Percentiles rank a stretch among this genome's conserved stretches.
phyloP scores from a whole-genome alignment of 2,329 filamentous ascomycete species.

The Teratosphaeria destructans region DNA sequence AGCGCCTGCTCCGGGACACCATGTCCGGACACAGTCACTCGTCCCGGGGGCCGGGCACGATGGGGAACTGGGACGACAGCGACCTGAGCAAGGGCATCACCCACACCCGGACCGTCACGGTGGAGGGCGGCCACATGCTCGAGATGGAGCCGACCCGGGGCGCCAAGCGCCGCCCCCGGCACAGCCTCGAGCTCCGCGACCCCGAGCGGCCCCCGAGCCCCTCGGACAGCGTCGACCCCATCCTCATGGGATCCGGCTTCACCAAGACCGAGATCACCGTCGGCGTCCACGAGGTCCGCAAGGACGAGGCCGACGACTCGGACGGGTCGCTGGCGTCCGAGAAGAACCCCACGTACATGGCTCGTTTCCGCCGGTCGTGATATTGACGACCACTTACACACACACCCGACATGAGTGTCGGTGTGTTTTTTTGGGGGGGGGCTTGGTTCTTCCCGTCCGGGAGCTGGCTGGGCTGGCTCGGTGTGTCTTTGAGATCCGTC shows the following conservation, averaged over 20 bases:
- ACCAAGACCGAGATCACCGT: constrained; percentile 7
- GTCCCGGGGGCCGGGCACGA: constrained; percentile 1
- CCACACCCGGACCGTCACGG: constrained; percentile 18
- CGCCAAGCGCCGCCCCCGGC: not conserved
- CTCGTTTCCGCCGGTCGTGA: not conserved
- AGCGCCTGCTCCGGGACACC: constrained; percentile 40
- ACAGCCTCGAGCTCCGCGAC: not conserved
- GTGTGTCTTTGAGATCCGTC: too few species aligned
- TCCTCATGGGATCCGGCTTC: constrained; percentile 4
- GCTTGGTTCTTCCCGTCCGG: too few species aligned
- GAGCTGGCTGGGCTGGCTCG: too few species aligned
- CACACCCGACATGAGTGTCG: not conserved
- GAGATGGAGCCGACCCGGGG: constrained; percentile 1
- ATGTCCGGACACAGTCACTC: constrained; percentile 8
- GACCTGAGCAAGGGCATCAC: constrained; percentile 17
- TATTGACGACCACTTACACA: not conserved
- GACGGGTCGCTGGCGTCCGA: not conserved
- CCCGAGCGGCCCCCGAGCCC: constrained; percentile 2
- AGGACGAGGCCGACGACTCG: not conserved
- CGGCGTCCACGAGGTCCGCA: constrained; percentile 2
- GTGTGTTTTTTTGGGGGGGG: too few species aligned
- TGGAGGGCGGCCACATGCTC: constrained; percentile 10
- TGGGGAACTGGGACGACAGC: constrained; percentile 9
- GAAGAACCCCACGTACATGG: not conserved
- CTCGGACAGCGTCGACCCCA: constrained; percentile 6